phyloP scores from a whole-genome alignment of 2,329 filamentous ascomycete genomes.

The Grosmannia serpens region DNA sequence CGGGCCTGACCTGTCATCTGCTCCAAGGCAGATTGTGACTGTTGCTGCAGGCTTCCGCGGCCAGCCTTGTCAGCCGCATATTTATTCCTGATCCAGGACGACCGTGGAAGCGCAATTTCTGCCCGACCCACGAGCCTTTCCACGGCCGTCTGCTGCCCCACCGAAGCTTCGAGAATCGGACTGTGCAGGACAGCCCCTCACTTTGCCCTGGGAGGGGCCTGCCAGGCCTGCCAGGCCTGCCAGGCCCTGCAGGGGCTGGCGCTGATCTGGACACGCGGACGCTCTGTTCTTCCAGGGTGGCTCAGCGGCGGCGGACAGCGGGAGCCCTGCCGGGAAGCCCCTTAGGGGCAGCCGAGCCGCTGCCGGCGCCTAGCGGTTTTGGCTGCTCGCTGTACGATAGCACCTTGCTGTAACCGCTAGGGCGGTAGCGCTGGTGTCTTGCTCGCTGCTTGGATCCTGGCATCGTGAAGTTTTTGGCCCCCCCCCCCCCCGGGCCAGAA shows the following conservation, averaged over 20 bases:
- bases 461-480: too few relatives aligned
- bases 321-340: slow-evolving; percentile 4
- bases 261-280: background rate
- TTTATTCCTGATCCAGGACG: background rate
- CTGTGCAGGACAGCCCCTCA: background rate
- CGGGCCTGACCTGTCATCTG: background rate
- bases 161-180: slow-evolving; percentile 34
- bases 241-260: background rate
- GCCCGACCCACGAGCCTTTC: slow-evolving; percentile 2
- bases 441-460: too few relatives aligned
- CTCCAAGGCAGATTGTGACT: background rate
- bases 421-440: background rate
- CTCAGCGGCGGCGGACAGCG: background rate
- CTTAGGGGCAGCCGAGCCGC: slow-evolving; percentile 6
- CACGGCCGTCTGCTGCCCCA: slow-evolving; percentile 14
- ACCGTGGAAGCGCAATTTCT: slow-evolving; percentile 1
- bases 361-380: slow-evolving; percentile 4
- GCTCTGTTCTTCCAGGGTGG: background rate
- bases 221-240: background rate
- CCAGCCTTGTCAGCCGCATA: background rate
- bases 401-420: background rate
- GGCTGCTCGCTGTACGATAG: background rate
- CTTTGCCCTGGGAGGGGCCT: slow-evolving; percentile 6
- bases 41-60: background rate
- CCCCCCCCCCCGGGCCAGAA: too few relatives aligned